phyloP scores from a whole-genome alignment of 768 basidiomycete genomes.

The Suillus placidus region DNA sequence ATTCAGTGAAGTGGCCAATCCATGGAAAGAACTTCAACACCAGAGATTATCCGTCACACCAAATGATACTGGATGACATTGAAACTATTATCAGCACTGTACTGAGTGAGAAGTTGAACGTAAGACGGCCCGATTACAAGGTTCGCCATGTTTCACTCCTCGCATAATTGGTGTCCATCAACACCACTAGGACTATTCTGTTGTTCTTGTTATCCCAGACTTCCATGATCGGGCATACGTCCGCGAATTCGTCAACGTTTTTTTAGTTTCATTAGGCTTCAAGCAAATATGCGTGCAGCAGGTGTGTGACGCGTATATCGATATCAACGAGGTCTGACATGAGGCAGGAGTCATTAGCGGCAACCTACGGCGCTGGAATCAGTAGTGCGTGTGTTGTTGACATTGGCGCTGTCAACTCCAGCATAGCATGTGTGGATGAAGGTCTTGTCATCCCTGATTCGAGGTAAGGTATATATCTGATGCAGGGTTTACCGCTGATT shows the following conservation, averaged over 20 bases:
- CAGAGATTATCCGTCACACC: constrained; percentile 71
- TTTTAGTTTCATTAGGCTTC: constrained; percentile 84
- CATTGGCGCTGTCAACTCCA: constrained; percentile 83
- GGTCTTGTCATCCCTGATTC: constrained; percentile 87
- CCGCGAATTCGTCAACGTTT: constrained; percentile 70
- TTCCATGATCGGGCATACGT: constrained; percentile 86
- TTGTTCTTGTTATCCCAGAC: constrained; percentile 89
- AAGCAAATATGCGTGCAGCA: constrained; percentile 93
- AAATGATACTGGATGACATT: constrained; percentile 76
- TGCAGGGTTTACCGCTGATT: constrained; percentile 10
- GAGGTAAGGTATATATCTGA: constrained; percentile 52
- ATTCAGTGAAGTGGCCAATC: constrained; percentile 81
- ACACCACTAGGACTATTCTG: constrained; percentile 72
- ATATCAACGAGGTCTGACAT: not conserved
- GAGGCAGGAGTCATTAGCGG: constrained; percentile 83
- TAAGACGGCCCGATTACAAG: constrained; percentile 58
- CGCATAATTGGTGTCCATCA: not conserved
- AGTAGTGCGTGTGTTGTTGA: constrained; percentile 96
- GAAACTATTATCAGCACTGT: constrained; percentile 65
- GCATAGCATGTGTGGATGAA: constrained; percentile 92
- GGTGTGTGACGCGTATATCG: constrained; percentile 40
- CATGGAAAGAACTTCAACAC: constrained; percentile 82
- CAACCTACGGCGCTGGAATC: constrained; percentile 94
- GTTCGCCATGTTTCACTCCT: constrained; percentile 39
- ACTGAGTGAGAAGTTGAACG: constrained; percentile 61